Evolutionary conservation across 2,329 filamentous ascomycete species (phyloP), one percentile per base, ranked within the genome.

Genomic region (Beauveria bassiana): DNA sequence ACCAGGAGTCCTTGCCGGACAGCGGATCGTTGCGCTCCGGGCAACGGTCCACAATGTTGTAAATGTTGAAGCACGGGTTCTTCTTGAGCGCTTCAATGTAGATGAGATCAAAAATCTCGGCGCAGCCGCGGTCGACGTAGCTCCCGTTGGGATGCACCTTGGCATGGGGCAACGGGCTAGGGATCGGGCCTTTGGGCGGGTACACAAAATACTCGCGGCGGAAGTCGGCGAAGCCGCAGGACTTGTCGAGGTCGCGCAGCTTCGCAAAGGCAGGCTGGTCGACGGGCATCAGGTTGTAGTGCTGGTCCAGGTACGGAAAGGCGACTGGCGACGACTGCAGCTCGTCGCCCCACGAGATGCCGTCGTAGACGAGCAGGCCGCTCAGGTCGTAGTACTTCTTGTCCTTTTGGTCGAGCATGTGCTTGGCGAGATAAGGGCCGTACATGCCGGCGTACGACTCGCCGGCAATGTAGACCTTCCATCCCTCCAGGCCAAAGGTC

Each of bases 41-140:
- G 70, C 90, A 95, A 14, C 86, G 88, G 4, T 84, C 86, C 2
- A 83, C 83, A 16, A 93, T 82, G 56, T 89, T 83, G 74, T 93
- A 95, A 12, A 90, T 77, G 70, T 91, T 85, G 74, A 89, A 96
- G 77, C 91, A 95, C 0, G 90, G 90, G 74, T 95, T 95, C 40
- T 84, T 72, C 1, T 76, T 69, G 5, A 77, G 64, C 8, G 81
- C 80, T 34, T 84, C 86, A 0, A 77, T 66, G 66, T 76, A 77
- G 34, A 90, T 81, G 24, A 81, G 75, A 62, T 79, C 71, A 67
- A 81, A 88, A 22, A 90, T 38, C 2, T 20, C 68, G 55, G 78
- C 77, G 70, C 89, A 93, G 4, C 77, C 79, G 0, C 74, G 68
- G 0, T 74, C 74, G 42, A 68, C 68, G 0, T 51, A 74, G 66